Percentiles rank a stretch among this genome's conserved stretches.
phyloP scores from a whole-genome alignment of 129 eudicot species.

The Pseudognaphalium luteoalbum region DNA sequence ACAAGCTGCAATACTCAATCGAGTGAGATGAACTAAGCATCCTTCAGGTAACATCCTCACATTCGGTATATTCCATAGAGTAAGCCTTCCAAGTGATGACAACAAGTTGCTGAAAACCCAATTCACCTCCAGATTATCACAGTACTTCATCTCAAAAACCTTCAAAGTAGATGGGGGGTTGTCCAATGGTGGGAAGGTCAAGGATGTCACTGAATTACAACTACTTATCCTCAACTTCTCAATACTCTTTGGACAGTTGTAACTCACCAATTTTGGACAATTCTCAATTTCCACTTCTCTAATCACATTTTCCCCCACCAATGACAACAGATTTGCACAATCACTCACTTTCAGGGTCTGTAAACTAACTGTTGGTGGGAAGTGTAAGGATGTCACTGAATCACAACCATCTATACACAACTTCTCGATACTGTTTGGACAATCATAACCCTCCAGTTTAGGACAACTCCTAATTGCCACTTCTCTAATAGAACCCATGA shows the following conservation, averaged over 20 bases:
- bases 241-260: constrained; percentile 8
- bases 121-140: constrained; percentile 15
- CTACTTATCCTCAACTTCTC: constrained; percentile 10
- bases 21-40: constrained; percentile 28
- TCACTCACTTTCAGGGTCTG: no score
- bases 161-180: constrained; percentile 22
- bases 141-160: constrained; percentile 7
- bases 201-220: constrained; percentile 10
- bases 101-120: constrained; percentile 25
- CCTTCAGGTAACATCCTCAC: constrained; percentile 9
- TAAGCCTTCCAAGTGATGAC: constrained; percentile 18
- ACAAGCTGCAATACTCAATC: not conserved
- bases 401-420: constrained; percentile 4
- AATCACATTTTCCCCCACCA: no score
- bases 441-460: constrained; percentile 6
- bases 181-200: constrained; percentile 17
- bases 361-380: no score
- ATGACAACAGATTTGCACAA: no score
- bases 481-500: not conserved
- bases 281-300: not conserved
- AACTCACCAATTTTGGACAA: constrained; percentile 19
- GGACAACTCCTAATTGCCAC: not conserved
- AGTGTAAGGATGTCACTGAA: not conserved
- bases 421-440: constrained; percentile 14
- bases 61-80: not conserved